These are phyloP conservation scores for Parmales sp. DNA, from an alignment of 108 stramenopile species.

Conservation along the genomic window DNA sequence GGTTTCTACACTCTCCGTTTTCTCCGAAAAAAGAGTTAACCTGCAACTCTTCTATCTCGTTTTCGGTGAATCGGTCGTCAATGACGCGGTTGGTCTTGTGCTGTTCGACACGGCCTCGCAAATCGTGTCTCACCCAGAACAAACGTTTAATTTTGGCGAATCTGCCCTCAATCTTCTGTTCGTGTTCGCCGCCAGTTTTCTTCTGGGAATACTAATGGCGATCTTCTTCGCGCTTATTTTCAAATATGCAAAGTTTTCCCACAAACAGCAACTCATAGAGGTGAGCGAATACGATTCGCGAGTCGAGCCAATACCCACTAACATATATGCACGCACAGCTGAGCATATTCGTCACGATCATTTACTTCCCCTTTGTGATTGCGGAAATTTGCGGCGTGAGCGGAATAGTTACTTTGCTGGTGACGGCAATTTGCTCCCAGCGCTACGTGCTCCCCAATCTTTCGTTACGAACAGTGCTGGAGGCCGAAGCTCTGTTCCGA, in stretches of 20 bases:
- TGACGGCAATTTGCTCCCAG: slow-evolving; percentile 60
- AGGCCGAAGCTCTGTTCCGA: slow-evolving; percentile 47
- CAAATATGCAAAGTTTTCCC: slow-evolving; percentile 48
- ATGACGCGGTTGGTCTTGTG: slow-evolving; percentile 75
- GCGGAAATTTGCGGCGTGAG: slow-evolving; percentile 55
- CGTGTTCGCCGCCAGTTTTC: slow-evolving; percentile 40
- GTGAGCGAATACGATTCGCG: too few species aligned
- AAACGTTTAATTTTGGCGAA: slow-evolving; percentile 18
- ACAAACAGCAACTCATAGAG: too few species aligned
- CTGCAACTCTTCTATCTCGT: slow-evolving; percentile 71
- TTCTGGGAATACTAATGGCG: slow-evolving; percentile 48
- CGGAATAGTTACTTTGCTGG: slow-evolving; percentile 77
- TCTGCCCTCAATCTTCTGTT: slow-evolving; percentile 39
- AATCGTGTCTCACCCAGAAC: slow-evolving; percentile 37
- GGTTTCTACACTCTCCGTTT: slow-evolving; percentile 65
- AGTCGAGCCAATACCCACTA: not conserved
- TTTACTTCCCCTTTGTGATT: slow-evolving; percentile 66
- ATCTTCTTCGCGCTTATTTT: slow-evolving; percentile 48
- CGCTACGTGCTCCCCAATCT: slow-evolving; percentile 60
- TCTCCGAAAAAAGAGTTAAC: slow-evolving; percentile 67
- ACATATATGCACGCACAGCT: slow-evolving; percentile 20
- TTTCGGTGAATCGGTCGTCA: slow-evolving; percentile 76
- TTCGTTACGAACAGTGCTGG: slow-evolving; percentile 29
- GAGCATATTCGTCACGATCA: slow-evolving; percentile 43
- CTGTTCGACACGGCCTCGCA: slow-evolving; percentile 52